A percentile compares a stretch with the other conserved stretches of the same genome.
These are phyloP conservation scores for Lentinula aciculospora DNA, from an alignment of 768 basidiomycete genomes.

Conservation along the genomic window DNA sequence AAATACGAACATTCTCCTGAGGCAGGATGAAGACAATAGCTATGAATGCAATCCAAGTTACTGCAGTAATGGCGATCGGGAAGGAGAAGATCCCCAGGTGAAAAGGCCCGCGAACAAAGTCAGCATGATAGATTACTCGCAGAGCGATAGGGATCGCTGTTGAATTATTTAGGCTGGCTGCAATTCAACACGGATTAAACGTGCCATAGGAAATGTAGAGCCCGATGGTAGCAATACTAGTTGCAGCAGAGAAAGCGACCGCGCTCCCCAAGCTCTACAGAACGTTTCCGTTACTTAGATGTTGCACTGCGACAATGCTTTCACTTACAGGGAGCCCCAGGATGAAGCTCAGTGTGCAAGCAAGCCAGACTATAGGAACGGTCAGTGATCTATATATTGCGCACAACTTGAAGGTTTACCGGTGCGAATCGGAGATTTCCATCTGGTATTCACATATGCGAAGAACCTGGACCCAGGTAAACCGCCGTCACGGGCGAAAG, in stretches of 20 bases:
- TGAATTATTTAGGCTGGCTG: not conserved
- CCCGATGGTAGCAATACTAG: constrained; percentile 67
- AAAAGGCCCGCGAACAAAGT: constrained; percentile 66
- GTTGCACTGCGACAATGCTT: too few species aligned
- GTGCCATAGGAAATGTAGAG: constrained; percentile 71
- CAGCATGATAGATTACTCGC: constrained; percentile 52
- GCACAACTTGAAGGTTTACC: constrained; percentile 30
- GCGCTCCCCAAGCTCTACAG: constrained; percentile 52
- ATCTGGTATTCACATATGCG: constrained; percentile 51
- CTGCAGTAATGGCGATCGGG: constrained; percentile 31
- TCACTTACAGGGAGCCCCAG: constrained; percentile 54
- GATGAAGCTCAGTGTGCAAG: constrained; percentile 69
- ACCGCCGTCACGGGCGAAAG: constrained; percentile 71
- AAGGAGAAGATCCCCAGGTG: constrained; percentile 62
- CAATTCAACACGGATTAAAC: constrained; percentile 5
- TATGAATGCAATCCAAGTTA: constrained; percentile 67
- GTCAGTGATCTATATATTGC: not conserved
- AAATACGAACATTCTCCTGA: constrained; percentile 44
- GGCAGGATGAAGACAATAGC: constrained; percentile 71
- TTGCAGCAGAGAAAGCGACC: constrained; percentile 62
- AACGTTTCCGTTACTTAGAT: not conserved
- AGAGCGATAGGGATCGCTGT: constrained; percentile 65
- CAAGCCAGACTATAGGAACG: constrained; percentile 59
- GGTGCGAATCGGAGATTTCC: constrained; percentile 63
- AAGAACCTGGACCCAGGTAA: constrained; percentile 66